These are phyloP conservation scores for Tricholoma saponaceum DNA, from an alignment of 768 basidiomycete genomes.

Conservation along the genomic window DNA sequence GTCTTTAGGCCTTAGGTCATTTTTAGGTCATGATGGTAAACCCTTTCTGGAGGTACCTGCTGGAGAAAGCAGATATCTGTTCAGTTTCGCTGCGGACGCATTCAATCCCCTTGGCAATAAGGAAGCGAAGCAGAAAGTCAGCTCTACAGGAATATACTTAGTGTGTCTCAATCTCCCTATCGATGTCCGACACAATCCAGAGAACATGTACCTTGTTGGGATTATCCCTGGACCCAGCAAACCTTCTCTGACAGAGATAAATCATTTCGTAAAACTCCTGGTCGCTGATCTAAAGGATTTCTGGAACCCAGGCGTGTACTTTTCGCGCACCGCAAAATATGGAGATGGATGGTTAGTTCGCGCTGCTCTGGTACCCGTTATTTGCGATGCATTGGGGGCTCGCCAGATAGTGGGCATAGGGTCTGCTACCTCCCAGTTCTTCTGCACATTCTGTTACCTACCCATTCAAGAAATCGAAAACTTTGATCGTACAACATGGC, in stretches of 20 bases:
- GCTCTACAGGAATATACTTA: constrained; percentile 9
- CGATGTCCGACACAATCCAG: constrained; percentile 12
- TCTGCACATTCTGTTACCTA: constrained; percentile 15
- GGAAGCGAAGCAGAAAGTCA: constrained; percentile 13
- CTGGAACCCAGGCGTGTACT: constrained; percentile 22
- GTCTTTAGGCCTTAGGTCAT: constrained; percentile 6
- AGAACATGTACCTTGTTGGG: constrained; percentile 30
- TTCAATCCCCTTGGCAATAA: constrained; percentile 25
- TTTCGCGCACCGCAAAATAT: constrained; percentile 11
- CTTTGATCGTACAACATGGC: constrained; percentile 13
- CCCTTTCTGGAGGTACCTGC: constrained; percentile 10
- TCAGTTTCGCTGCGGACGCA: constrained; percentile 20
- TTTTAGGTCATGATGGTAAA: neutral
- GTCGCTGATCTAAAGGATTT: constrained; percentile 25
- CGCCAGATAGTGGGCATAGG: constrained; percentile 8
- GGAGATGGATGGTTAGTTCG: constrained; percentile 17
- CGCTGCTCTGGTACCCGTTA: constrained; percentile 20
- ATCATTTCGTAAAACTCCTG: constrained; percentile 27
- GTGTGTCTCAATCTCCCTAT: constrained; percentile 26
- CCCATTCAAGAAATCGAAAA: constrained; percentile 13
- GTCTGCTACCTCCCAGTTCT: constrained; percentile 6
- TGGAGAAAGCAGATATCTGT: constrained; percentile 15
- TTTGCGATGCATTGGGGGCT: constrained; percentile 25
- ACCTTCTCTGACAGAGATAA: constrained; percentile 23
- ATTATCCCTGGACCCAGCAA: constrained; percentile 33